Conservation (phyloP, 1,139 yeast species). For the Kazachstania sp. region DNA sequence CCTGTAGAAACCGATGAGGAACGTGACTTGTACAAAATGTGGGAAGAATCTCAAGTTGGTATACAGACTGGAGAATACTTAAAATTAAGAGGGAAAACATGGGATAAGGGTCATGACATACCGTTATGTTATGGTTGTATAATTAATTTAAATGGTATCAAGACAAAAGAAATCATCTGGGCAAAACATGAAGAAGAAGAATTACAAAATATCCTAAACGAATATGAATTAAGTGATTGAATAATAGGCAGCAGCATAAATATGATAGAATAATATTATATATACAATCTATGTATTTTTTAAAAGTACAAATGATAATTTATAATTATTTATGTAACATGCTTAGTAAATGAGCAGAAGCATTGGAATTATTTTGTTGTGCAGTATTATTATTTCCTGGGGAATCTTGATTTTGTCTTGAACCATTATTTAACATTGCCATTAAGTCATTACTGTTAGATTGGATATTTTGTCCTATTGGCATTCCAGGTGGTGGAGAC, state of each 20-base stretch:
- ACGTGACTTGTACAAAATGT: conserved; percentile 31
- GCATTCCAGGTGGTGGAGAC: neutral
- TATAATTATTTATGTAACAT: conserved; percentile 2
- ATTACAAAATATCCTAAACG: conserved; percentile 38
- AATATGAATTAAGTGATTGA: conserved; percentile 39
- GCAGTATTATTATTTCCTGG: neutral
- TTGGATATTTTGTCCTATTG: neutral
- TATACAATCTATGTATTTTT: neutral
- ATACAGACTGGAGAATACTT: conserved; percentile 10
- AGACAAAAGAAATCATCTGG: conserved; percentile 44
- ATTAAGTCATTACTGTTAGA: conserved; percentile 6
- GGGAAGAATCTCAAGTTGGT: conserved; percentile 25
- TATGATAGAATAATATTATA: neutral
- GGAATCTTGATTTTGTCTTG: neutral
- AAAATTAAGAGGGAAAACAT: conserved; percentile 13
- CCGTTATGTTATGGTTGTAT: conserved; percentile 72
- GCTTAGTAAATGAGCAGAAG: conserved; percentile 1
- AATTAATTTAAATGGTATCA: conserved; percentile 45
- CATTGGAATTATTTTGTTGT: neutral
- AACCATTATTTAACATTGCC: conserved; percentile 6
- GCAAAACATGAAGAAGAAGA: conserved; percentile 36
- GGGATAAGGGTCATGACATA: conserved; percentile 18
- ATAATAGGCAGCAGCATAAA: too few species aligned
- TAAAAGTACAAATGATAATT: neutral
- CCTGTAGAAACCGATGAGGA: conserved; percentile 46